Percentiles rank a stretch among this genome's conserved stretches.
phyloP scores from a whole-genome alignment of 129 eudicot species.

The Artemisia argyi region DNA sequence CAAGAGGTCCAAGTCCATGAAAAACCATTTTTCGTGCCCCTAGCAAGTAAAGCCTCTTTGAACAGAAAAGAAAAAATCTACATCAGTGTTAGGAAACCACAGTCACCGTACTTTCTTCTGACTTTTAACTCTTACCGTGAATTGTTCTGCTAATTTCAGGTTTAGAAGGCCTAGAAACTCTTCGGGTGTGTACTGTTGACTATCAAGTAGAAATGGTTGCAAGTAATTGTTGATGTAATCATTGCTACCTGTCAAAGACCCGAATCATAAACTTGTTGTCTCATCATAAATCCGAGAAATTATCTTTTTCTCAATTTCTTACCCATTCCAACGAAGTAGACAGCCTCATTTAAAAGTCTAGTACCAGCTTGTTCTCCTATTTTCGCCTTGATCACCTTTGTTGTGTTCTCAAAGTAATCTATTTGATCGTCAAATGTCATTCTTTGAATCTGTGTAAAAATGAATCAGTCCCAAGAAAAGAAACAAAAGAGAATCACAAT shows the following conservation, averaged over 20 bases:
- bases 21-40: conserved; percentile 84
- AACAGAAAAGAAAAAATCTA: not conserved
- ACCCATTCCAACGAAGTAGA: conserved; percentile 91
- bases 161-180: conserved; percentile 61
- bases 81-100: not conserved
- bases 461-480: not conserved
- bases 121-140: conserved; percentile 40
- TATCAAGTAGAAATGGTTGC: conserved; percentile 79
- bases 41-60: conserved; percentile 63
- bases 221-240: conserved; percentile 88
- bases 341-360: conserved; percentile 56
- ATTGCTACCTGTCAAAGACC: conserved; percentile 63
- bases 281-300: not conserved
- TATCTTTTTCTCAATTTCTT: not conserved
- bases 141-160: conserved; percentile 62
- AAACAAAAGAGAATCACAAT: not conserved
- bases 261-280: not conserved
- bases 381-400: conserved; percentile 52
- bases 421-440: conserved; percentile 88
- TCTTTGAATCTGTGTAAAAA: conserved; percentile 59
- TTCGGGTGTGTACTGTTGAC: conserved; percentile 69
- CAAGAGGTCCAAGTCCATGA: conserved; percentile 93
- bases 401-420: conserved; percentile 62
- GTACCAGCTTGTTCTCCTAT: conserved; percentile 66
- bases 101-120: not conserved